Evolutionary conservation across 2,329 filamentous ascomycete genomes (phyloP), one percentile per base, ranked within the genome.

Genomic region (Exophiala lecanii-corni): DNA sequence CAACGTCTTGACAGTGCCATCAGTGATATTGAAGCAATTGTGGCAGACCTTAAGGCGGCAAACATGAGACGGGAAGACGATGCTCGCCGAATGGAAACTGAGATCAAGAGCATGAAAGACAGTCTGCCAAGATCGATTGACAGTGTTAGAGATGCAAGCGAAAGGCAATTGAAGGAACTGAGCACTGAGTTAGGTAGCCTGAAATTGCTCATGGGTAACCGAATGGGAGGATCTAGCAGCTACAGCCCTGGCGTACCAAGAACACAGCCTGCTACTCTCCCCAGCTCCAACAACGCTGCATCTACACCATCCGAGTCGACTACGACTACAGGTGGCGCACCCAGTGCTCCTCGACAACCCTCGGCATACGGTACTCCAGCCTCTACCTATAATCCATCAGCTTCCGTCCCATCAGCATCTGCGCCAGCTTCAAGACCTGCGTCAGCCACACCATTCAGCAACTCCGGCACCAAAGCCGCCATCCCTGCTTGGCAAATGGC

Each of bases 91-190:
- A 81, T 95, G 51, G 84, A 85, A 47, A 86, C 95, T 47, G 92
- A 98, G 57, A 81, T 98, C 39, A 80, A 84, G 54, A 78, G 78
- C 9, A 72, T 98, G 44, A 85, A 91, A 62, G 86, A 89, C 53
- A 73, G 86, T 39, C 88, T 98, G 41, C 92, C 94, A 5, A 87
- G 86, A 64, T 89, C 89, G 2, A 77, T 98, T 57, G 82, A 92
- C 51, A 84, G 84, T 40, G 88, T 96, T 60, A 91, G 91, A 67
- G 86, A 91, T 49, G 75, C 80, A 41, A 87, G 86, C 18, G 89
- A 97, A 60, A 77, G 73, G 53, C 77, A 89, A 36, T 70, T 98
- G 45, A 84, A 82, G 64, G 92, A 97, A 57, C 78, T 98, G 54
- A 86, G 86, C 54, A 78, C 75, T 5, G 92, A 98, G 66, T 74